Base-by-base conservation (phyloP, 805 yeast genomes). In the Yarrowia sp. region DNA sequence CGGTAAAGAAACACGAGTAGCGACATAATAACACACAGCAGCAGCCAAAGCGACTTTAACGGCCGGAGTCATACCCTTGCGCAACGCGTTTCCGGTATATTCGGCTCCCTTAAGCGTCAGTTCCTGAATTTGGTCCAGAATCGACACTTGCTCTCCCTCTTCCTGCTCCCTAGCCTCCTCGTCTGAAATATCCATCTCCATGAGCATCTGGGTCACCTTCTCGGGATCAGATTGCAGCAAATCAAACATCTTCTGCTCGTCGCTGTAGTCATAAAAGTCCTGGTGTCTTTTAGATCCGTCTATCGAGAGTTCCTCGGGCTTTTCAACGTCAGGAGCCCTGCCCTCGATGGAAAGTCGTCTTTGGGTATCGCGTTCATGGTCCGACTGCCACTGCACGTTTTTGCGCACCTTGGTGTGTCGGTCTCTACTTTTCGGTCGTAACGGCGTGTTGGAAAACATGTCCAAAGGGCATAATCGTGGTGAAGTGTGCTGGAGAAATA, bases 201-300 rank as follows among this genome's bases (percentile, higher is more conserved):
- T 9, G 10, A 58, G 34, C 64, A 58, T 58, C 64, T 58, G 64
- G 17, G 64, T 58, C 38, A 58, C 64, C 42, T 58, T 58, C 43
- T 58, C 64, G 19, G 64, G 64, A 2, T 43, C 50, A 2, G 33
- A 5, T 58, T 58, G 50, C 20, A 58, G 34, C 33, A 58, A 4
- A 5, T 58, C 50, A 8, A 33, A 42, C 17, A 58, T 2, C 10
- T 30, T 33, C 33, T 30, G 50, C 24, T 58, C 64, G 19, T 58
- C 64, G 40, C 33, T 58, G 64, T 58, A 58, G 40, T 58, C 64
- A 9, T 58, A 58, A 9, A 33, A 42, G 12, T 58, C 50, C 49
- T 58, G 39, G 50, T 58, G 64, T 43, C 64, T 15, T 14, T n/a
- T 42, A 10, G 64, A 58, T 6, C 64, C 64, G 9, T 58, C 64